Conservation (phyloP, 257 asterid genomes). For the Dorcoceras hygrometricum region DNA sequence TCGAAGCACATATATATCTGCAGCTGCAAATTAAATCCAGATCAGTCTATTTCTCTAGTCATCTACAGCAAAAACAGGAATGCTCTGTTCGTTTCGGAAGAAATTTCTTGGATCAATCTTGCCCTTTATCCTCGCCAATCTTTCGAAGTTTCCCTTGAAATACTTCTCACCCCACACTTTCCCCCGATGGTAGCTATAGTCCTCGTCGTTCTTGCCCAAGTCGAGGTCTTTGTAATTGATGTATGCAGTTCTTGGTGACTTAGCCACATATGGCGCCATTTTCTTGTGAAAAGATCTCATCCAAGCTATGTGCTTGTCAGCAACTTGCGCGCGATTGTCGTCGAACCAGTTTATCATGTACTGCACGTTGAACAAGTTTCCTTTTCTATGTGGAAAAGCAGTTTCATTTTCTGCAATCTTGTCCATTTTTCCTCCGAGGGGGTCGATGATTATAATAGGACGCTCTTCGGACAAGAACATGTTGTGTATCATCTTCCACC, state of each 20-base stretch:
- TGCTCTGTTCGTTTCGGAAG: background rate
- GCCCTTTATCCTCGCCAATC: background rate
- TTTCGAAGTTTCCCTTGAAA: background rate
- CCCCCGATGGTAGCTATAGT: background rate
- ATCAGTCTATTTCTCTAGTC: background rate
- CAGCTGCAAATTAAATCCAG: no score
- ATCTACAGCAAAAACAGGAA: background rate
- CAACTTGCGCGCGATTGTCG: background rate
- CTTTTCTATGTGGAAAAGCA: slow-evolving; percentile 44
- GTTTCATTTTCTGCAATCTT: slow-evolving; percentile 26
- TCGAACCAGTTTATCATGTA: slow-evolving; percentile 35
- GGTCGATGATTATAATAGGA: slow-evolving; percentile 28
- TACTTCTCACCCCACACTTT: background rate
- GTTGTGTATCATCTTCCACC: slow-evolving; percentile 14
- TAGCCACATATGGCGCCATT: background rate
- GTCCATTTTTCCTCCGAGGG: slow-evolving; percentile 41
- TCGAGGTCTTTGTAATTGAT: background rate
- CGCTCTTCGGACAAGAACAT: slow-evolving; percentile 19
- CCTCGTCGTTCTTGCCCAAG: background rate
- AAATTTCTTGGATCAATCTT: background rate
- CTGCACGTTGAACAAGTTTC: slow-evolving; percentile 32
- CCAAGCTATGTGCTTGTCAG: background rate
- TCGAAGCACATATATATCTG: no score
- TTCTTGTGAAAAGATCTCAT: background rate
- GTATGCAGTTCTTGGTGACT: background rate